phyloP scores from a whole-genome alignment of 2,329 filamentous ascomycete species.

The Ophiostoma sp. region DNA sequence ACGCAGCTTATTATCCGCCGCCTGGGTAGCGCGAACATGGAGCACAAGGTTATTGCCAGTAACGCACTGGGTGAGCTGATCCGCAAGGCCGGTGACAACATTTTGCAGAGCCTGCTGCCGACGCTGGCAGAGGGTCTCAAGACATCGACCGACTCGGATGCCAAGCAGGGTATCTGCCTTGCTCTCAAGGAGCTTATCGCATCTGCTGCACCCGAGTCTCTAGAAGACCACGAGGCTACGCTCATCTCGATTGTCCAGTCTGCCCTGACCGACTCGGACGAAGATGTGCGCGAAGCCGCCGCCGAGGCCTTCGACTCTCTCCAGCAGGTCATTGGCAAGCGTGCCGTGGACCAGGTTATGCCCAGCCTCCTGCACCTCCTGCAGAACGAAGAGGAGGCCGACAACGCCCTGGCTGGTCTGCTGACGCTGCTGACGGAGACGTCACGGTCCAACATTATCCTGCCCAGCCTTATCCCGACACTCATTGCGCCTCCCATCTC shows the following conservation, averaged over 20 bases:
- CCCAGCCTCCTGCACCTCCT: conserved; percentile 88
- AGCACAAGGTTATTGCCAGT: conserved; percentile 97
- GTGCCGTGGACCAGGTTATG: conserved; percentile 88
- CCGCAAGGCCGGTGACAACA: conserved; percentile 90
- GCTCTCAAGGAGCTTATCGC: conserved; percentile 89
- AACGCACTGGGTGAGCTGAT: conserved; percentile 96
- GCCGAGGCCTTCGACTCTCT: conserved; percentile 95
- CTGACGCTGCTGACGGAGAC: conserved; percentile 91
- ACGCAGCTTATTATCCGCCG: conserved; percentile 92
- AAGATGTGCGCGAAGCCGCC: conserved; percentile 87
- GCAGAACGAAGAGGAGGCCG: conserved; percentile 76
- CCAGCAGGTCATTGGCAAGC: conserved; percentile 90
- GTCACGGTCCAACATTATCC: conserved; percentile 88
- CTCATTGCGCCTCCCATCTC: conserved; percentile 85
- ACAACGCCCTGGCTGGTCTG: conserved; percentile 87
- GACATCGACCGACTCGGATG: conserved; percentile 81
- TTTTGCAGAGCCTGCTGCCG: conserved; percentile 79
- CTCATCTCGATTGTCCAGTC: conserved; percentile 91
- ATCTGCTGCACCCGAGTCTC: conserved; percentile 77
- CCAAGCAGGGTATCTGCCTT: conserved; percentile 95
- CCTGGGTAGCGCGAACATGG: conserved; percentile 91
- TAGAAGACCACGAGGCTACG: conserved; percentile 92
- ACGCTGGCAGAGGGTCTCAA: conserved; percentile 89
- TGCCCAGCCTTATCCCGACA: conserved; percentile 92
- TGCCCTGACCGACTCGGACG: conserved; percentile 82